Evolutionary conservation across 345 rosid species (phyloP).

Genomic region (thale cress (Arabidopsis thaliana)): DNA sequence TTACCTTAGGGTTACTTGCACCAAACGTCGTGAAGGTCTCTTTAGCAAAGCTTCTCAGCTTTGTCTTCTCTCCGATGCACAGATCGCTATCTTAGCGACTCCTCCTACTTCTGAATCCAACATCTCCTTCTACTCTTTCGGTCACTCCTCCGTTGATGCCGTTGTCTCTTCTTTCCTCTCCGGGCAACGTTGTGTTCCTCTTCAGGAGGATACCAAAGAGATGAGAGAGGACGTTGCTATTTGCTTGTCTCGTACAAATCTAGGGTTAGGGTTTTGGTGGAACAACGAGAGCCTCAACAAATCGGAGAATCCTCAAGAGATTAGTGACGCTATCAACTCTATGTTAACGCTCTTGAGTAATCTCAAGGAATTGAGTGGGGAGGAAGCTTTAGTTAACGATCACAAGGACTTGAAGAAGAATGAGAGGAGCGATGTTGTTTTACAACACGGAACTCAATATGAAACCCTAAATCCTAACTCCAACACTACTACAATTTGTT

Average conservation of each 20-base stretch:
- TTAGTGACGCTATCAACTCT: background rate
- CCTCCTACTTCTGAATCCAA: too few species aligned
- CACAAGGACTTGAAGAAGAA: background rate
- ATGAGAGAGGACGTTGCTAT: background rate
- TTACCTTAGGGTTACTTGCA: background rate
- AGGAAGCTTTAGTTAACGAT: background rate
- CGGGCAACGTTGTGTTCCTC: background rate
- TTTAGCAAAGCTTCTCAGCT: conserved; percentile 1
- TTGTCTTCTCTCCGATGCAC: too few species aligned
- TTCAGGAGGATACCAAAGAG: background rate
- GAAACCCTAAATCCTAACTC: too few species aligned
- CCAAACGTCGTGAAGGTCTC: conserved; percentile 16
- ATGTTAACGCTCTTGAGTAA: background rate
- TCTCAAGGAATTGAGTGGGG: background rate
- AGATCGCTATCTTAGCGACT: too few species aligned
- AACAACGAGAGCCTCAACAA: background rate
- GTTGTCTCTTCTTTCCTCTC: background rate
- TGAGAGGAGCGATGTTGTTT: background rate
- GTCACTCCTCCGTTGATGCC: too few species aligned
- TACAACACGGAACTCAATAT: too few species aligned
- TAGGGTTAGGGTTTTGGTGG: conserved; percentile 31
- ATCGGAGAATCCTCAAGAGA: background rate
- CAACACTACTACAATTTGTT: too few species aligned
- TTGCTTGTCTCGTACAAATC: background rate
- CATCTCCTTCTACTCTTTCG: too few species aligned